These are phyloP conservation scores for Ganoderma leucocontextum DNA, from an alignment of 1,284 basidiomycete genomes.

Conservation along the genomic window DNA sequence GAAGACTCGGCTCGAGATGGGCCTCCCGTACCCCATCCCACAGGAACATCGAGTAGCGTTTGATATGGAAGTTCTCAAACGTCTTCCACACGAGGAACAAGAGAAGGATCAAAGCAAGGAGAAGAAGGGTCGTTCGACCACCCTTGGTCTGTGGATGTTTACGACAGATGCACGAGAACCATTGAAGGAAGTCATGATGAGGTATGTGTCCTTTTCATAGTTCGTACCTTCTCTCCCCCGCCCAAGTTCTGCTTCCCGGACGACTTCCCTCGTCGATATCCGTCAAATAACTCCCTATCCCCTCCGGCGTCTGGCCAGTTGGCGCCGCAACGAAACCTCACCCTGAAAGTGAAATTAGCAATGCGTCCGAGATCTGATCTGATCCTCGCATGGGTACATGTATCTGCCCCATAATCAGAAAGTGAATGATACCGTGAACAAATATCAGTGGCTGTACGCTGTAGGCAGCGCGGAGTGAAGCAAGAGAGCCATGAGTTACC, in stretches of 20 bases:
- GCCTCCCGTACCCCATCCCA: constrained; percentile 42
- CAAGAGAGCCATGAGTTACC: neutral
- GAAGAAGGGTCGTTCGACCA: constrained; percentile 64
- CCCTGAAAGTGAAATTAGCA: neutral
- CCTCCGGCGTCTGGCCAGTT: neutral
- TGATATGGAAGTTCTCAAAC: constrained; percentile 39
- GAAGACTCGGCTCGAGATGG: constrained; percentile 54
- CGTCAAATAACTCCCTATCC: neutral
- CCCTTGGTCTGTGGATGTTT: constrained; percentile 85
- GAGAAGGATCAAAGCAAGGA: constrained; percentile 36
- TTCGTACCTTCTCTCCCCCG: neutral
- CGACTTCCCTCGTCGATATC: neutral
- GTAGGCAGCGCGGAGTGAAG: neutral
- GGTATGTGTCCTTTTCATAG: constrained; percentile 49
- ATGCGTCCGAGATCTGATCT: neutral
- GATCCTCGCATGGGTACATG: neutral
- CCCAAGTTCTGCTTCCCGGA: neutral
- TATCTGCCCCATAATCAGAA: neutral
- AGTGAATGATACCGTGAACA: neutral
- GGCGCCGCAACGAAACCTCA: neutral
- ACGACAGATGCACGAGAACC: constrained; percentile 75
- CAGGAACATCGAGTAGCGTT: constrained; percentile 34
- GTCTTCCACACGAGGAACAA: constrained; percentile 32
- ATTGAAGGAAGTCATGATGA: constrained; percentile 71
- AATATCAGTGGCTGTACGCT: constrained; percentile 2